Conservation (phyloP, 768 basidiomycete genomes). For the Jaapia argillacea region DNA sequence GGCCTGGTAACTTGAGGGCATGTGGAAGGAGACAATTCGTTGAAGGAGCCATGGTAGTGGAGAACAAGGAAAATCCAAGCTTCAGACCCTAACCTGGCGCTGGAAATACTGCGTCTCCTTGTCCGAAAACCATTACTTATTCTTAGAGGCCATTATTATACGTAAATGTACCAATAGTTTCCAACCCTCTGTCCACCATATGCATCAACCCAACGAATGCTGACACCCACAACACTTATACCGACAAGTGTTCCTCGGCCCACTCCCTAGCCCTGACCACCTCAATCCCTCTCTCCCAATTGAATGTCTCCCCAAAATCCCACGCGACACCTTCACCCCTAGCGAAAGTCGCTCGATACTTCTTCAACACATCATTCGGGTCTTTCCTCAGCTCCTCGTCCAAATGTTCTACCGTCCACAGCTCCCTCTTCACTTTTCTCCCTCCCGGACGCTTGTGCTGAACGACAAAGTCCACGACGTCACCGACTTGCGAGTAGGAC, state of each 20-base stretch:
- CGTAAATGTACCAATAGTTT: no score
- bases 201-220: no score
- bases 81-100: no score
- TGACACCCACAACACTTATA: no score
- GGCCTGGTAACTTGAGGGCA: constrained; percentile 50
- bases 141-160: no score
- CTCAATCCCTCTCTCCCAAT: background rate
- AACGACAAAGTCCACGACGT: constrained; percentile 12
- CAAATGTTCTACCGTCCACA: constrained; percentile 11
- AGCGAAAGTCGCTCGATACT: constrained; percentile 17
- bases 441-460: constrained; percentile 5
- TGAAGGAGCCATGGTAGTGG: constrained; percentile 19
- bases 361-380: constrained; percentile 12
- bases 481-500: constrained; percentile 16
- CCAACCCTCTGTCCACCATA: no score
- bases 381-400: constrained; percentile 10
- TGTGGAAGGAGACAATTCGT: constrained; percentile 48
- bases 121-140: no score
- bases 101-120: no score
- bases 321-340: constrained; percentile 15
- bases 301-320: constrained; percentile 1
- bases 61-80: no score
- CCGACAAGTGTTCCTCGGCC: no score
- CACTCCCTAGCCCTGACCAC: no score
- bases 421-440: constrained; percentile 7